Base-by-base conservation (phyloP, 768 basidiomycete species). In the Tephrocybe sp. region DNA sequence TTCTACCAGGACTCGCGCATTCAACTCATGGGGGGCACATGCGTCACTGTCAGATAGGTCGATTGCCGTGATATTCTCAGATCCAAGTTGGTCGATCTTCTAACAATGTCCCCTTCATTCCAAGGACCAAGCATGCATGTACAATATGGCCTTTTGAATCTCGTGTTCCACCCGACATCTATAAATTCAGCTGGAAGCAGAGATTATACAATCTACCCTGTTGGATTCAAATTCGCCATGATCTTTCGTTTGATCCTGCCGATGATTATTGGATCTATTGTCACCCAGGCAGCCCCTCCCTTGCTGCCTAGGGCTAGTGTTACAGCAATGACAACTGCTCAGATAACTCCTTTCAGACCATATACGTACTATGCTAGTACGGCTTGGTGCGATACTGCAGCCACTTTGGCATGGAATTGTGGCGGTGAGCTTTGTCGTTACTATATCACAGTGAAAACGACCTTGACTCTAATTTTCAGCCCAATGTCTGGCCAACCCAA, bases 401-500 rank as follows among this genome's bases (percentile, higher is more conserved):
- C 32, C 24, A 34, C 41, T 14, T 3, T 44, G 7, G 39, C 41
- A n/a, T 41, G n/a, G 10, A 12, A 36, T 17, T 34, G 23, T 26
- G 32, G 39, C 25, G 21, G 24, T 44, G 24, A 11, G 28, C 28
- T 57, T 7, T 60, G 63, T 4, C 34, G 15, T 7, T 36, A n/a
- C 34, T 36, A n/a, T 4, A 4, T 14, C 34, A 4, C n/a, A n/a
- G n/a, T n/a, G n/a, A n/a, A 30, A 30, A 30, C 34, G 34, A 4
- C 15, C 6, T 39, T 39, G 8, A 39, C 20, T 12, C n/a, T 15
- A 14, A 36, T 5, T 36, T 14, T n/a, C 20, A 39, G 38, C 18
- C 5, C n/a, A 39, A 18, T 83, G 80, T 53, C 55, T 67, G 14
- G 74, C 74, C 6, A 80, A 78, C 50, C 65, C 78, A 1, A 64